Evolutionary conservation across 2,329 filamentous ascomycete species (phyloP).

Genomic region (Pestalotiopsis sp.): DNA sequence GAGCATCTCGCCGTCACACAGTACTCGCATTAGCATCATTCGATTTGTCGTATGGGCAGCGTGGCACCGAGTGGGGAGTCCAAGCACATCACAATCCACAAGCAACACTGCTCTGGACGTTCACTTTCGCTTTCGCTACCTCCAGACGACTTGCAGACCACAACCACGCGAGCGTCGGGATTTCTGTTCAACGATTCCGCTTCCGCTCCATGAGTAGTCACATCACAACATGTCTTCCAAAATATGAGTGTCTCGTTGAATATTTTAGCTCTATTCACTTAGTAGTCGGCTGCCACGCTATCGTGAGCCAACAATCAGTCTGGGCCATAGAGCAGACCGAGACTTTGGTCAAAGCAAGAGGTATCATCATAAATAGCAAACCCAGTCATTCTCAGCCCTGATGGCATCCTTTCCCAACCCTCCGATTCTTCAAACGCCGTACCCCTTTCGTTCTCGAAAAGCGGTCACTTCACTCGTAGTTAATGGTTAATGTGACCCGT

Average conservation of each 20-base stretch:
- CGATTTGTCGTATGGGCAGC: not conserved
- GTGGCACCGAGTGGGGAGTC: not conserved
- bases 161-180: not conserved
- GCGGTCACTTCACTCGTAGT: not conserved
- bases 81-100: not conserved
- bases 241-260: not conserved
- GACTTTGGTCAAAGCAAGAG: constrained; percentile 8
- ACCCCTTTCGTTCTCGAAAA: not conserved
- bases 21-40: not conserved
- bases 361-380: constrained; percentile 11
- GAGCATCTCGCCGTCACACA: not conserved
- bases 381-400: not conserved
- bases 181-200: not conserved
- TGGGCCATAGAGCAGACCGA: not conserved
- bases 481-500: not conserved
- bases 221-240: not conserved
- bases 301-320: not conserved
- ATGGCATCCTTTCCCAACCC: not conserved
- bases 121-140: not conserved
- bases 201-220: not conserved
- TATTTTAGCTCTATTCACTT: not conserved
- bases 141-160: not conserved
- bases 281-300: not conserved
- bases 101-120: not conserved
- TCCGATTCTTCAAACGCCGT: constrained; percentile 6